Base-by-base conservation (phyloP, 768 basidiomycete genomes). In the Auricularia sp. region DNA sequence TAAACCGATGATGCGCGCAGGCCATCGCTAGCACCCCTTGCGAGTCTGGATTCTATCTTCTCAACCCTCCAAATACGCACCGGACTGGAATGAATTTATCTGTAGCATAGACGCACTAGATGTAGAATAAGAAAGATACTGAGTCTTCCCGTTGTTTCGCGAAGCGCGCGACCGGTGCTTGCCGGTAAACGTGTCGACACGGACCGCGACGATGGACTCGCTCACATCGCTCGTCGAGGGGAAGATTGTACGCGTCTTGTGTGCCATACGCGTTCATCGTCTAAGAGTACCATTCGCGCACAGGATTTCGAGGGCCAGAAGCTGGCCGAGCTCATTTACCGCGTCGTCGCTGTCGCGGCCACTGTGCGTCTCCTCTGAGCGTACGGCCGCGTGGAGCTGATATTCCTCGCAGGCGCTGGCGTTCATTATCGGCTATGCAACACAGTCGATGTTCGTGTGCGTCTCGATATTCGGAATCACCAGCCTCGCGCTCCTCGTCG, bases 1-100 rank as follows among this genome's bases (percentile, higher is more conserved):
- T 4, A 33, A 54, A 54, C 53, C 16, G 14, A 36, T 56, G 39
- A 51, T 59, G 58, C 61, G 61, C 23, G 39, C 47, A 81, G 86
- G 66, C 86, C 86, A 14, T 84, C 83, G 21, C 70, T 87, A 62
- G 79, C 81, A 43, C 85, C 85, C 0, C 66, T 86, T 62, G 76
- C 74, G 33, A 70, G 70, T 64, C 65, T 80, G 4, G 69, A 67
- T 53, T 42, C 64, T 44, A 8, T 35, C n/a, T 7, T 23, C 11
- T 4, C 23, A 59, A 7, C 23, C 56, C 33, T 7, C 8, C 2
- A 29, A 29, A 12, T 5, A 2, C 11, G 29, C 8, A 34, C 16
- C 23, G 29, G 56, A 59, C 29, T 59, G 56, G 56, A 29, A 59
- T 8, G 0, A 1, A 18, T 59, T 59, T 18, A 14, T 34, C 10